Evolutionary conservation across 495 filamentous ascomycete genomes (phyloP), one percentile per base, ranked within the genome.

Genomic region (Chaetomium tenue): DNA sequence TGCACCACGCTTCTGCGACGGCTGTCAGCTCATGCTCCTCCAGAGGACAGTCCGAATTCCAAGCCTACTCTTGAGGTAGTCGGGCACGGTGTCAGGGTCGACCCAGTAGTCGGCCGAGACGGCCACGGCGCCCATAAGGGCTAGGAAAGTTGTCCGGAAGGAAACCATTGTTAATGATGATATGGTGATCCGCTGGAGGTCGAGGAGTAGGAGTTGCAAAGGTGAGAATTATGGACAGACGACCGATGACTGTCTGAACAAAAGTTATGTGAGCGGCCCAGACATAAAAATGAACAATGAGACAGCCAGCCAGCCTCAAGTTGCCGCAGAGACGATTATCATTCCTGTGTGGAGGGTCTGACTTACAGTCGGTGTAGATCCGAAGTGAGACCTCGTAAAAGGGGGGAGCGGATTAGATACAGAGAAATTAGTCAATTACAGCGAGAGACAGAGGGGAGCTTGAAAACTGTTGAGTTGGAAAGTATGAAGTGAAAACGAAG

Each of bases 1-100:
- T 63, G 74, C 91, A 95, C 91, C 91, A 95, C 47, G 77, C 75
- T 40, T 81, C 88, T 90, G 71, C 15, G 16, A 5, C 48, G 13
- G 12, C 0, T 25, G 63, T 65, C 42, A 65, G 25, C 22, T 44
- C 5, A 51, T 39, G 23, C 28, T 20, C 44, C 18, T 47, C 8
- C 18, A 40, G 8, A 18, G 16, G 23, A 20, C 47, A 52, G 25
- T 12, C 50, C 22, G 54, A 12, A 47, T 30, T 39, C 53, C 47
- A 66, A 71, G 71, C 72, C 15, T 76, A 81, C 79, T 70, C 58
- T 73, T 74, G 13, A 77, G 79, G 6, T 74, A 44, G 5, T 83
- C 55, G 0, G 77, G 66, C 22, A 93, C 86, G 47, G 76, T 82
- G 68, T 71, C 77, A 2, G 87, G 86, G 64, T 92, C 80, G 63